Evolutionary conservation across 2,329 filamentous ascomycete genomes (phyloP), one percentile per base, ranked within the genome.

Genomic region (Stagonosporopsis tanaceti): DNA sequence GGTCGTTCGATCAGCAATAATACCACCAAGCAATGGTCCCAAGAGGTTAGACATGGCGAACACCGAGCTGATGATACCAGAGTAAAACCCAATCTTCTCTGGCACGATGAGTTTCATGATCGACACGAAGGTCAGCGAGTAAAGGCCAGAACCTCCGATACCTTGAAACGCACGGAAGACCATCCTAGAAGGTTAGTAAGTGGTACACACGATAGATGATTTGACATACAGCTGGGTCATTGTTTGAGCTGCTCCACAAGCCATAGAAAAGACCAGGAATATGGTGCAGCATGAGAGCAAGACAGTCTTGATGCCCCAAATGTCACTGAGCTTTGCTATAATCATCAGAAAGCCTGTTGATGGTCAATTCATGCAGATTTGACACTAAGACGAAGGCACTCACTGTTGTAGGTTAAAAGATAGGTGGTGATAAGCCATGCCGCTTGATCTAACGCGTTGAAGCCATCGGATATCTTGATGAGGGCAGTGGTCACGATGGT

Each of bases 91-190:
- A 41, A 72, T 63, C 42, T 73, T 71, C 32, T 72, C 67, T 6
- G 70, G 70, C 1, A 60, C 59, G 34, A 71, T 53, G 22, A 73
- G 59, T 50, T 73, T 71, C 54, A 75, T 61, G 17, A 73, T 67
- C 5, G 67, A 53, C 4, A 75, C 71, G 47, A 73, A 74, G 2
- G 76, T 75, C 37, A 83, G 70, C 4, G 79, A 76, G 58, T 80
- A 81, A n/a, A 82, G 78, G 0, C 79, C 81, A 1, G 80, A 81
- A 9, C 76, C 80, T 7, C 81, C 80, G 1, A 82, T 71, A 8
- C 81, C 81, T 64, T 83, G 80, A 14, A 75, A 68, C 7, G 73
- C 72, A 11, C 72, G 73, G 40, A 75, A 74, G 3, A 75, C 61
- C 50, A 82, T 79, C 11, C 69, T 73, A 27, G 3, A 34, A 5